phyloP scores from a whole-genome alignment of 345 rosid genomes.

The Nasturtium officinale region DNA sequence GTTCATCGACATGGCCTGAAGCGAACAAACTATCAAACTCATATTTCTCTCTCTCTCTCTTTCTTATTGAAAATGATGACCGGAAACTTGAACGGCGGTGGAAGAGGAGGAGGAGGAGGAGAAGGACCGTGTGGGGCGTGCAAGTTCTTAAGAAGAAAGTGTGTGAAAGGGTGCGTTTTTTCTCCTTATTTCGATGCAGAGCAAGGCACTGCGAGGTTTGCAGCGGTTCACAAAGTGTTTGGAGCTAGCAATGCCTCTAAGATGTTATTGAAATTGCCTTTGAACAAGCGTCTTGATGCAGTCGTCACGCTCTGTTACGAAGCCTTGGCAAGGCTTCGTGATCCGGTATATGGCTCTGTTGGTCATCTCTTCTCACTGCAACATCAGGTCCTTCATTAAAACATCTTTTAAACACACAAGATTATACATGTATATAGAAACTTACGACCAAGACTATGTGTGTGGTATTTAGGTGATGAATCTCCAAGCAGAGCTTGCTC shows the following conservation, averaged over 20 bases:
- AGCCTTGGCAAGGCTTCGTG: conserved; percentile 76
- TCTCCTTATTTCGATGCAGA: conserved; percentile 91
- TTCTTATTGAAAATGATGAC: conserved; percentile 40
- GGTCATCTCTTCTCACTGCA: conserved; percentile 78
- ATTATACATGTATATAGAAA: neutral
- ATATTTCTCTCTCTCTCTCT: neutral
- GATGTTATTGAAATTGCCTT: conserved; percentile 65
- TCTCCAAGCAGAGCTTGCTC: conserved; percentile 79
- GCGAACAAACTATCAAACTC: conserved; percentile 1
- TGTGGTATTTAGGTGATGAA: conserved; percentile 57
- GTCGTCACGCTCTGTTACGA: conserved; percentile 79
- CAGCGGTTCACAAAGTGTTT: conserved; percentile 88
- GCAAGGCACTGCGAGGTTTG: conserved; percentile 76
- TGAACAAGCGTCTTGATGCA: conserved; percentile 71
- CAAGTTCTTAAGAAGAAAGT: conserved; percentile 84
- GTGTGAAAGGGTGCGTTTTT: conserved; percentile 75
- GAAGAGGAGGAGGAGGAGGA: conserved; percentile 54
- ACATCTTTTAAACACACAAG: neutral
- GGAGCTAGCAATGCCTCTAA: conserved; percentile 94
- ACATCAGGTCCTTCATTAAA: conserved; percentile 59
- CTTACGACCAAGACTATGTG: neutral
- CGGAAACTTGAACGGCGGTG: conserved; percentile 37
- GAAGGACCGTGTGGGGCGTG: conserved; percentile 91
- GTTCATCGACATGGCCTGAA: conserved; percentile 16
- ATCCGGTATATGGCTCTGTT: conserved; percentile 86